These are phyloP conservation scores for Cutaneotrichosporon cutaneum DNA, from an alignment of 1,284 basidiomycete genomes.

Conservation along the genomic window DNA sequence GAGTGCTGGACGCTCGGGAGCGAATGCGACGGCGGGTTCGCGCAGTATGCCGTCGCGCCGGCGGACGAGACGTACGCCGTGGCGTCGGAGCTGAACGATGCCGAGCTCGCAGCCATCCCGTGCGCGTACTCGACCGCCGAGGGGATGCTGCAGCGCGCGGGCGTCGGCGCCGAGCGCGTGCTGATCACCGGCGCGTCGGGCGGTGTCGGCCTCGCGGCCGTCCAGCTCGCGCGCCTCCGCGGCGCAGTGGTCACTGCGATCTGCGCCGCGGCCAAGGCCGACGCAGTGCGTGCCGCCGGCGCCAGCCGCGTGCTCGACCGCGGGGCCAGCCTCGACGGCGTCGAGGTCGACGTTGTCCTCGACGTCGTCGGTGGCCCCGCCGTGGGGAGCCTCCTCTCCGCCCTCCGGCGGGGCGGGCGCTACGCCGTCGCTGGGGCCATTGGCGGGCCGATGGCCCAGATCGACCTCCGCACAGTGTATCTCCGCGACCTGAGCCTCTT, in stretches of 20 bases:
- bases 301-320: constrained; percentile 8
- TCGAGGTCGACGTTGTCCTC: constrained; percentile 7
- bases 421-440: constrained; percentile 13
- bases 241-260: constrained; percentile 3
- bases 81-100: constrained; percentile 2
- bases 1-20: constrained; percentile 16
- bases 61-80: constrained; percentile 4
- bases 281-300: background rate
- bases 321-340: background rate
- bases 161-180: background rate
- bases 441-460: constrained; percentile 5
- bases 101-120: constrained; percentile 12
- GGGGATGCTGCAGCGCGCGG: constrained; percentile 13
- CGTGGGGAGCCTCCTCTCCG: background rate
- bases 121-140: constrained; percentile 15
- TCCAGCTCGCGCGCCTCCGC: constrained; percentile 7
- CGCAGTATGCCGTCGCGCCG: constrained; percentile 12
- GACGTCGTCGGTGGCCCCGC: constrained; percentile 6
- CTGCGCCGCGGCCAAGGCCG: background rate
- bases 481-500: constrained; percentile 11
- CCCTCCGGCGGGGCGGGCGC: constrained; percentile 8
- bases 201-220: constrained; percentile 11
- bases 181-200: constrained; percentile 11
- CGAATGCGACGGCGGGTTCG: constrained; percentile 16
- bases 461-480: constrained; percentile 16